phyloP scores from a whole-genome alignment of 148 eudicot genomes.

The Rhododendron molle region DNA sequence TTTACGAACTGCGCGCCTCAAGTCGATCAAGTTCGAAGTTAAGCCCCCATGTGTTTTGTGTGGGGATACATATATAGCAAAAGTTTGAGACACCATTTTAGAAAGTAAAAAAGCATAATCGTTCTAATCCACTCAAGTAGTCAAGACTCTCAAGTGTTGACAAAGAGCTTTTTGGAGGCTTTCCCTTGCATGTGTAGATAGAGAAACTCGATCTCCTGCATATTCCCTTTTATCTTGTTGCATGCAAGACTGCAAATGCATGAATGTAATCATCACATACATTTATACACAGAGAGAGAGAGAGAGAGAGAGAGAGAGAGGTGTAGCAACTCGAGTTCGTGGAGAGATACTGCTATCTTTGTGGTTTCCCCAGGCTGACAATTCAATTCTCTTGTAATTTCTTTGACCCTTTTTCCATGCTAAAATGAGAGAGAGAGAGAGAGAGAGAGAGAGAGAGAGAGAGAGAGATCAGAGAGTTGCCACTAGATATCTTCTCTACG shows the following conservation, averaged over 20 bases:
- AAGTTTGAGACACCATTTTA: not conserved
- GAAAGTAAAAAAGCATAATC: not conserved
- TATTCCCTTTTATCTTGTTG: not conserved
- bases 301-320: too few relatives aligned
- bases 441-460: not conserved
- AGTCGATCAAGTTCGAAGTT: not conserved
- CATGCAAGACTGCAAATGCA: not conserved
- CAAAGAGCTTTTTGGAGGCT: not conserved
- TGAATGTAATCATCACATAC: not conserved
- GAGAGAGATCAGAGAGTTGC: not conserved
- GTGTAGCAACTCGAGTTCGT: constrained; percentile 13
- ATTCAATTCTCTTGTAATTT: too few relatives aligned
- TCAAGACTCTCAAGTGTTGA: constrained; percentile 1
- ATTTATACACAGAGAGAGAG: too few relatives aligned
- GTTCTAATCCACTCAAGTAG: not conserved
- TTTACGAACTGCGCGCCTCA: too few relatives aligned
- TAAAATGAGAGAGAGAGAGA: not conserved
- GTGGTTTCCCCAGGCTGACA: too few relatives aligned
- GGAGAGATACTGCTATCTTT: not conserved
- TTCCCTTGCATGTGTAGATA: constrained; percentile 24
- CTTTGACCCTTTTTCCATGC: not conserved
- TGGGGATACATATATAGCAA: not conserved
- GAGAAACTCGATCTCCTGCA: constrained; percentile 3
- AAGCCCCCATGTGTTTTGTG: not conserved
- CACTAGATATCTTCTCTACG: not conserved